Evolutionary conservation across 2,329 filamentous ascomycete genomes (phyloP).

Genomic region (Grosmannia clavigera): DNA sequence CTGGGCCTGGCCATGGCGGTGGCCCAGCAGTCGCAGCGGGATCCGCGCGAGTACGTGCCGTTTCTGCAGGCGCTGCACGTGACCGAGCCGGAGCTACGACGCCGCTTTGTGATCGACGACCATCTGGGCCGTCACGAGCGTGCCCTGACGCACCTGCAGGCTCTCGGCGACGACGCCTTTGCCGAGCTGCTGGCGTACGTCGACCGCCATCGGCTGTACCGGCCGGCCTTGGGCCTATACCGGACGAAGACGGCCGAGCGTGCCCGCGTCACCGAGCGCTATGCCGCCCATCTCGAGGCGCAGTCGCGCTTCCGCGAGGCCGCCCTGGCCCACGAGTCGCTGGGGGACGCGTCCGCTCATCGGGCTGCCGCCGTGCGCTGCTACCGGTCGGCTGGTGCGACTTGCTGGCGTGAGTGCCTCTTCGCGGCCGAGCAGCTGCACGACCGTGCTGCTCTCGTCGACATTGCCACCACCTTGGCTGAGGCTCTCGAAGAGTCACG

Average conservation of each 20-base stretch:
- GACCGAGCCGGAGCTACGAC: constrained; percentile 50
- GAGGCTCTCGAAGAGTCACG: constrained; percentile 74
- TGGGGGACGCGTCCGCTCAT: constrained; percentile 36
- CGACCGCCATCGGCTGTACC: constrained; percentile 68
- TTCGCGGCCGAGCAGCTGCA: constrained; percentile 56
- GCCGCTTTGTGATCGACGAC: constrained; percentile 79
- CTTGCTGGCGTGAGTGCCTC: constrained; percentile 82
- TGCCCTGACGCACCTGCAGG: constrained; percentile 65
- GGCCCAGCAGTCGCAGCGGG: constrained; percentile 90
- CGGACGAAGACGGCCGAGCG: constrained; percentile 25
- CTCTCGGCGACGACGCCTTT: constrained; percentile 48
- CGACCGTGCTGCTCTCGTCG: constrained; percentile 27
- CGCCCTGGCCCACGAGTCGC: constrained; percentile 80
- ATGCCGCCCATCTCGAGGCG: constrained; percentile 64
- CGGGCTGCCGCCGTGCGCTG: constrained; percentile 64
- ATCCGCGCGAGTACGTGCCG: constrained; percentile 88
- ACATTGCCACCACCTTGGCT: constrained; percentile 62
- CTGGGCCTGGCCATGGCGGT: constrained; percentile 81
- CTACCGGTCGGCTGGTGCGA: constrained; percentile 66
- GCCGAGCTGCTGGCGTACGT: constrained; percentile 69
- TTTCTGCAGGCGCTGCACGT: constrained; percentile 82
- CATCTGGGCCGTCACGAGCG: constrained; percentile 66
- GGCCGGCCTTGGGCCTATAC: constrained; percentile 62
- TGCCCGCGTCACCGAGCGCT: constrained; percentile 54
- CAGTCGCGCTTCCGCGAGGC: constrained; percentile 74